Evolutionary conservation across 2,329 filamentous ascomycete genomes (phyloP), one percentile per base, ranked within the genome.

Genomic region (Colletotrichum truncatum): DNA sequence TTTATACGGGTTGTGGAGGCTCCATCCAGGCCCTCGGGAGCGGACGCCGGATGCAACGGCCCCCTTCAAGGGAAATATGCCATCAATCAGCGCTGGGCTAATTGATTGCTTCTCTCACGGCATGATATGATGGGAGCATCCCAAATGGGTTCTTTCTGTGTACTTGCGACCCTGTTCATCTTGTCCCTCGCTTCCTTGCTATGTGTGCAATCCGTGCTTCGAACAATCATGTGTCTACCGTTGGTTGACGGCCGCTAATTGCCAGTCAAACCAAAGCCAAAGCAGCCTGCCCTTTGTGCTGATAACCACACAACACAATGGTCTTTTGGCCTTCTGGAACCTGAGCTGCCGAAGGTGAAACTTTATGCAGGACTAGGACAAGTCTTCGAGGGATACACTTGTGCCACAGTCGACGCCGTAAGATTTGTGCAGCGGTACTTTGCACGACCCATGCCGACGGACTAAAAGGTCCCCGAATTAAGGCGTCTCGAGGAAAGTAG

Each of bases 1-100:
- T 48, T 53, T 12, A 28, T 23, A 16, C 38, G 30, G n/a, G 57
- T 34, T 21, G 32, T 49, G 56, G 41, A 65, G 18, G 56, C 57
- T 38, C 57, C 49, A 45, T 38, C 57, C 49, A 45, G 49, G 10
- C 10, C 18, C 9, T 55, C 43, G 49, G 43, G 41, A 55, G 43
- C 36, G 23, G n/a, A 51, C 28, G 32, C 41, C 41, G 28, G 39
- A 23, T 36, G 41, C 14, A 18, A 18, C 41, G 41, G 16, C 61
- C n/a, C 6, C 18, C 5, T 41, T 18, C n/a, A 34, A n/a, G 51
- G 18, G 14, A 60, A 30, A 48, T n/a, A n/a, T 49, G 39, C 39
- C 26, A 25, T 39, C 21, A 46, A 49, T 46, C 38, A 48, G 30
- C 46, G 46, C 30, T 32, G 45, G n/a, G 18, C n/a, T 38, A 34